phyloP scores from a whole-genome alignment of 805 yeast genomes.

The Wickerhamomyces queroliae region DNA sequence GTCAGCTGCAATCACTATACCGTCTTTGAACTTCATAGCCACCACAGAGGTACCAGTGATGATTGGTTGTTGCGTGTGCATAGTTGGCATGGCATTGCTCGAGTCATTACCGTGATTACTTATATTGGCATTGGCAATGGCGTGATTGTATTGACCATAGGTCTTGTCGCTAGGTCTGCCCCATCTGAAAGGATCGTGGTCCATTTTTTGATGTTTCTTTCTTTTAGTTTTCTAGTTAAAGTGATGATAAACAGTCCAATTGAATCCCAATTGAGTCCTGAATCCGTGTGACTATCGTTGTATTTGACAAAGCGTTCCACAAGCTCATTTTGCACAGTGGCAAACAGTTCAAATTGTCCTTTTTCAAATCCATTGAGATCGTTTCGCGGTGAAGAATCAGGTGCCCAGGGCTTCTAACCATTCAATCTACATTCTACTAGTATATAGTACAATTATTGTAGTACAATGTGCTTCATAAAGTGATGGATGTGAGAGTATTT shows the following conservation, averaged over 20 bases:
- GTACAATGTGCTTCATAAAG: too few relatives aligned
- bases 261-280: background rate
- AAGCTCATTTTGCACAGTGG: too few relatives aligned
- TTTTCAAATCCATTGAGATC: too few relatives aligned
- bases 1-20: constrained; percentile 93
- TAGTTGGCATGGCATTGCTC: constrained; percentile 50
- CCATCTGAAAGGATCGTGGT: constrained; percentile 94
- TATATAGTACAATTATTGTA: too few relatives aligned
- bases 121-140: constrained; percentile 58
- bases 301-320: too few relatives aligned
- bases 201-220: constrained; percentile 42
- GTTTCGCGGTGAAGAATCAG: too few relatives aligned
- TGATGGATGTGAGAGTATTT: too few relatives aligned
- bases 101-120: constrained; percentile 7
- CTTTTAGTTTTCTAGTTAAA: background rate
- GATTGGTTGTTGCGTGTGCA: constrained; percentile 90
- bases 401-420: too few relatives aligned
- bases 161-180: constrained; percentile 85
- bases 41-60: constrained; percentile 96
- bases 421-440: too few relatives aligned
- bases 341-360: constrained; percentile 53
- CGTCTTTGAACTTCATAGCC: constrained; percentile 84
- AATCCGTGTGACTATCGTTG: too few relatives aligned
- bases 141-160: constrained; percentile 75
- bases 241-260: background rate